Conservation (phyloP, 768 basidiomycete genomes). For the Saitozyma podzolica region DNA sequence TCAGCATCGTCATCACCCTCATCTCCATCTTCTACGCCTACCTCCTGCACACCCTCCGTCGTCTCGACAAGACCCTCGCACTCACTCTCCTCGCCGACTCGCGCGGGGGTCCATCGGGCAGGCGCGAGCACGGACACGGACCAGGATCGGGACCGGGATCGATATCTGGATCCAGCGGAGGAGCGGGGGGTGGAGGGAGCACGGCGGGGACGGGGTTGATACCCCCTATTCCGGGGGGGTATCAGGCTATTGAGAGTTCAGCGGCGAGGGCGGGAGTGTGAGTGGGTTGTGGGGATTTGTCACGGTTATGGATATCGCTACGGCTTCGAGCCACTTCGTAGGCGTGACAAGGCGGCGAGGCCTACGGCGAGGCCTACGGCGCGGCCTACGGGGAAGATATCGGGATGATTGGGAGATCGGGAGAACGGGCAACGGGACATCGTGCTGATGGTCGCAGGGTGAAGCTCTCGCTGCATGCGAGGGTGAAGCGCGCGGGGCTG, state of each 20-base stretch:
- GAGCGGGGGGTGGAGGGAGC: constrained; percentile 17
- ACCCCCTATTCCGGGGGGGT: constrained; percentile 22
- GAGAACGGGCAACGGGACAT: background rate
- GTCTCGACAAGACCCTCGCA: constrained; percentile 34
- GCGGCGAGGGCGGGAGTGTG: constrained; percentile 19
- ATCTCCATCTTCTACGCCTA: constrained; percentile 44
- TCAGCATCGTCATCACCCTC: constrained; percentile 34
- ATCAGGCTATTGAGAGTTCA: constrained; percentile 29
- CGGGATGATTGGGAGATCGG: constrained; percentile 7
- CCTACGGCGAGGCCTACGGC: no score
- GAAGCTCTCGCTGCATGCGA: constrained; percentile 14
- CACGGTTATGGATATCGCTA: background rate
- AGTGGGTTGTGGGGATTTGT: background rate
- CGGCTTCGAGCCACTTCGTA: background rate
- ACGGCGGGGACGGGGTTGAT: constrained; percentile 16
- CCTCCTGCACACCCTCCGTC: constrained; percentile 32
- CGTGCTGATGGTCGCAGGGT: constrained; percentile 7
- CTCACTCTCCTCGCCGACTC: constrained; percentile 18
- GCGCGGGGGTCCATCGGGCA: no score
- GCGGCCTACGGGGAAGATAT: no score
- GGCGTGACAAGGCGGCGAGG: no score
- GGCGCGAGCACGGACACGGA: no score
- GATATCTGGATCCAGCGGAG: constrained; percentile 4
- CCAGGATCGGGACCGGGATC: no score
- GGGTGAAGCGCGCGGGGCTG: constrained; percentile 52